phyloP scores from a whole-genome alignment of 2,329 filamentous ascomycete genomes.

The Hymenoscyphus scutula region DNA sequence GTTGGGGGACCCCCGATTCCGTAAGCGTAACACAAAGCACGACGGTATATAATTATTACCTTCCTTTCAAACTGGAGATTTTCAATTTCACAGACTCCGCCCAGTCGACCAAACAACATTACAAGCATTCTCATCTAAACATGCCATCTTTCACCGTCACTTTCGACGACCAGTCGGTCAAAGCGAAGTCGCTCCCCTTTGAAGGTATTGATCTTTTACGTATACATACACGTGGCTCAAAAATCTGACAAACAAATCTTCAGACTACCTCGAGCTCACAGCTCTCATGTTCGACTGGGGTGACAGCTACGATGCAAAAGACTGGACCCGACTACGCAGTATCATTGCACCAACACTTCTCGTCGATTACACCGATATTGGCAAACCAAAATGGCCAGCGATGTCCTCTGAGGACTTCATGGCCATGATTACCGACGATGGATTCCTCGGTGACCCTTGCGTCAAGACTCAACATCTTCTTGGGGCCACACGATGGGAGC shows the following conservation, averaged over 20 bases:
- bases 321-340: slow-evolving; percentile 28
- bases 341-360: slow-evolving; percentile 30
- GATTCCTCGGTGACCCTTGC: slow-evolving; percentile 59
- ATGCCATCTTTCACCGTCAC: slow-evolving; percentile 22
- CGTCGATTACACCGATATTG: slow-evolving; percentile 64
- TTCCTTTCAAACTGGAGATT: too few species aligned
- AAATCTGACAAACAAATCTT: slow-evolving; percentile 2
- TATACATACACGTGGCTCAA: neutral
- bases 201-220: neutral
- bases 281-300: slow-evolving; percentile 59
- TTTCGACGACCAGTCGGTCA: slow-evolving; percentile 14
- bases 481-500: slow-evolving; percentile 57
- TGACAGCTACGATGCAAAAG: slow-evolving; percentile 63
- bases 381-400: slow-evolving; percentile 57
- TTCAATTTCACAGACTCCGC: neutral
- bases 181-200: slow-evolving; percentile 15
- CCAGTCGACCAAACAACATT: neutral
- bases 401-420: slow-evolving; percentile 63
- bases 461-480: slow-evolving; percentile 66
- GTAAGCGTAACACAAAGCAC: too few species aligned
- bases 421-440: slow-evolving; percentile 54
- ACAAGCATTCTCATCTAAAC: too few species aligned
- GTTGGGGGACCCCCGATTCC: too few species aligned
- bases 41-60: too few species aligned
- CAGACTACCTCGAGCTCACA: slow-evolving; percentile 51